Evolutionary conservation across 495 filamentous ascomycete genomes (phyloP).

Genomic region (Lophium mytilinum): DNA sequence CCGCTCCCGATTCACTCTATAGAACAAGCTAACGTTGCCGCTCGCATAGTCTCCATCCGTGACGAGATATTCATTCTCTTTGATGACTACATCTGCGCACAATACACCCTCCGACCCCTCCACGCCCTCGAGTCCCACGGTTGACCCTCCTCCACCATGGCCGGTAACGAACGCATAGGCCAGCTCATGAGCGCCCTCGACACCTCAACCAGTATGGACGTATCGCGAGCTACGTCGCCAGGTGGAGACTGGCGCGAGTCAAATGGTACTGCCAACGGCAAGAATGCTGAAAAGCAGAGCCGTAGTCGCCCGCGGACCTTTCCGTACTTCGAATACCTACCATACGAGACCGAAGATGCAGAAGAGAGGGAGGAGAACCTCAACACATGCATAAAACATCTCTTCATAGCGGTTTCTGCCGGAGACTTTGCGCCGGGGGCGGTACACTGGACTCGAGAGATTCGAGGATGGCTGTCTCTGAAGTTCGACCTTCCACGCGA

Average conservation of each 20-base stretch:
- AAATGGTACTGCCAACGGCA: slow-evolving; percentile 42
- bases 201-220: slow-evolving; percentile 33
- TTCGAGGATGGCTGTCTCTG: slow-evolving; percentile 86
- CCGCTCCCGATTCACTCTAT: slow-evolving; percentile 4
- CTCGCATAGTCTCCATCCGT: background rate
- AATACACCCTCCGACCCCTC: background rate
- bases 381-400: slow-evolving; percentile 77
- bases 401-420: slow-evolving; percentile 83
- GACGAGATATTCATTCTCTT: slow-evolving; percentile 7
- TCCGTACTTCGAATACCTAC: slow-evolving; percentile 81
- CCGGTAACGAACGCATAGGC: slow-evolving; percentile 29
- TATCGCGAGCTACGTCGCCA: slow-evolving; percentile 59
- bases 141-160: slow-evolving; percentile 21
- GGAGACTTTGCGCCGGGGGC: slow-evolving; percentile 93
- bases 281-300: slow-evolving; percentile 40
- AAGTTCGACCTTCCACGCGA: slow-evolving; percentile 91
- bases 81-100: background rate
- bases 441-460: slow-evolving; percentile 93
- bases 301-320: slow-evolving; percentile 85
- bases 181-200: slow-evolving; percentile 27
- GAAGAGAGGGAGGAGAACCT: slow-evolving; percentile 63
- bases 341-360: slow-evolving; percentile 76
- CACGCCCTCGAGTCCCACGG: background rate
- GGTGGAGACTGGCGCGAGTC: slow-evolving; percentile 50
- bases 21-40: slow-evolving; percentile 10